Evolutionary conservation across 306 rosid species (phyloP).

Genomic region (Sechiopsis laciniata): DNA sequence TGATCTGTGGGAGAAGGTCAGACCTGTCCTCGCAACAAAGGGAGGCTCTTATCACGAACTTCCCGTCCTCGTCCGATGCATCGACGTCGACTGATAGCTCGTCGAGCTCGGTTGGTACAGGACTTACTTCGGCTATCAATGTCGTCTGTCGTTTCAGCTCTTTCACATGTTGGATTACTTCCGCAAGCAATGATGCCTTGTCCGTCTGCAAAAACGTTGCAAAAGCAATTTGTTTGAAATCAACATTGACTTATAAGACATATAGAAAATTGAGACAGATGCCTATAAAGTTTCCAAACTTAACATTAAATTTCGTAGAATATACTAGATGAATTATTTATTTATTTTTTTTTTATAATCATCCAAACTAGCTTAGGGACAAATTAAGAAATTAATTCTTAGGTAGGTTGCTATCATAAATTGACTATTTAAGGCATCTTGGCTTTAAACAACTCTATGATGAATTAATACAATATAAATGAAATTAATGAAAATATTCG

Average conservation of each 20-base stretch:
- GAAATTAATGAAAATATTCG: not conserved
- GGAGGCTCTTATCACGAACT: slow-evolving; percentile 67
- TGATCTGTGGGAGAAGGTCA: slow-evolving; percentile 74
- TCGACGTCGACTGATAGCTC: slow-evolving; percentile 73
- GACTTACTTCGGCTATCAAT: slow-evolving; percentile 57
- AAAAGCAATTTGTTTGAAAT: not conserved
- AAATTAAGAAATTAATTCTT: too few relatives aligned
- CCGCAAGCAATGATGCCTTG: slow-evolving; percentile 79
- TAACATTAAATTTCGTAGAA: not conserved
- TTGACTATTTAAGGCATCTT: too few relatives aligned
- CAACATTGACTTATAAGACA: not conserved
- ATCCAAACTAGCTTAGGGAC: too few relatives aligned
- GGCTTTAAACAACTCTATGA: too few relatives aligned
- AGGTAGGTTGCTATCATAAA: too few relatives aligned
- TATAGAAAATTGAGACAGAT: not conserved
- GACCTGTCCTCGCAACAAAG: slow-evolving; percentile 83
- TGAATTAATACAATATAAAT: not conserved
- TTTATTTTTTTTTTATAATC: too few relatives aligned
- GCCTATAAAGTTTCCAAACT: not conserved
- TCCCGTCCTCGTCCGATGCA: slow-evolving; percentile 60
- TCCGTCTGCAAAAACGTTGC: slow-evolving; percentile 47
- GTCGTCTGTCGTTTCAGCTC: slow-evolving; percentile 80
- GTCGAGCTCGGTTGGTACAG: slow-evolving; percentile 67
- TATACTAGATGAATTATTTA: not conserved
- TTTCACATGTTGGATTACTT: slow-evolving; percentile 83